Percentiles rank a stretch among this genome's conserved stretches.
Conservation (phyloP, 805 yeast genomes). For the Lachancea quebecensis region DNA sequence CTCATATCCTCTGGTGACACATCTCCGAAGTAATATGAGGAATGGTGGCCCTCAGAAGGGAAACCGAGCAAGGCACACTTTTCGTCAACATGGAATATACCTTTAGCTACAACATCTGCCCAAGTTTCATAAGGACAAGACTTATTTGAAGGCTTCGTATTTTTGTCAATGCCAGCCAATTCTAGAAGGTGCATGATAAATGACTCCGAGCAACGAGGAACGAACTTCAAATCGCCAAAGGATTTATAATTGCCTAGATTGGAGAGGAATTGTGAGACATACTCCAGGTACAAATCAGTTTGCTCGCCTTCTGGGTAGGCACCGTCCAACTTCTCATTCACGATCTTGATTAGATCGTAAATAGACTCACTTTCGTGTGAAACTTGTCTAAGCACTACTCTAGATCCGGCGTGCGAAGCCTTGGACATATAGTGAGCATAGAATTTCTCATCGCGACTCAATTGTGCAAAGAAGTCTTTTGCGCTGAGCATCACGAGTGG, state of each 20-base stretch:
- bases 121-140: slow-evolving; percentile 13
- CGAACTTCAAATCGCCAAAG: slow-evolving; percentile 82
- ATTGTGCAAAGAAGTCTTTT: slow-evolving; percentile 52
- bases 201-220: slow-evolving; percentile 51
- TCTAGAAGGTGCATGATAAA: slow-evolving; percentile 37
- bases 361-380: slow-evolving; percentile 74
- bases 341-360: slow-evolving; percentile 56
- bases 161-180: slow-evolving; percentile 33
- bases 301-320: slow-evolving; percentile 39
- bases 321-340: slow-evolving; percentile 47
- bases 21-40: slow-evolving; percentile 62
- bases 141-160: slow-evolving; percentile 31
- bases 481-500: slow-evolving; percentile 70
- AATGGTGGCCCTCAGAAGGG: slow-evolving; percentile 67
- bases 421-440: slow-evolving; percentile 81
- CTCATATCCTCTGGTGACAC: slow-evolving; percentile 55
- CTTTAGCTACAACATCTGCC: slow-evolving; percentile 36
- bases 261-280: slow-evolving; percentile 65
- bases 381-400: slow-evolving; percentile 74
- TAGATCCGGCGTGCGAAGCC: slow-evolving; percentile 79
- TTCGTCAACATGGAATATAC: slow-evolving; percentile 46
- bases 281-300: slow-evolving; percentile 49
- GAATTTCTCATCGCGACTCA: slow-evolving; percentile 51
- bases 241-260: slow-evolving; percentile 78
- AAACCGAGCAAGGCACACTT: slow-evolving; percentile 59